phyloP scores from a whole-genome alignment of 148 eudicot species.

The Dysphania ambrosioides region DNA sequence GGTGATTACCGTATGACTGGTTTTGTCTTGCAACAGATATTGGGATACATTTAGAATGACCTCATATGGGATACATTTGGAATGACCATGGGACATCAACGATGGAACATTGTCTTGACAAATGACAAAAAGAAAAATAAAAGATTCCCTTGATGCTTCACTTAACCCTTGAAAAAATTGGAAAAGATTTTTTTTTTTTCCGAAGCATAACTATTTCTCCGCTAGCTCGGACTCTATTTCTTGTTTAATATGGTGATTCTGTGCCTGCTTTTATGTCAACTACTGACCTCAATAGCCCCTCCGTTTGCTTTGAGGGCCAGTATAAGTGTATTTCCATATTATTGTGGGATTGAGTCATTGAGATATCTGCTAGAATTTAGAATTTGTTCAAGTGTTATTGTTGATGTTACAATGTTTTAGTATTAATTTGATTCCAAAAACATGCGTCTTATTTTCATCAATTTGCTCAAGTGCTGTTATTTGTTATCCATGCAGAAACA shows the following conservation, averaged over 20 bases:
- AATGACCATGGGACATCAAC: neutral
- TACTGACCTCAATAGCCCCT: neutral
- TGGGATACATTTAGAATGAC: neutral
- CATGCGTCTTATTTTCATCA: neutral
- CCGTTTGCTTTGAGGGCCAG: neutral
- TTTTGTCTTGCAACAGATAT: too few species aligned
- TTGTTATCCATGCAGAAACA: constrained; percentile 54
- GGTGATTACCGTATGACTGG: neutral
- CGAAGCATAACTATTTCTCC: too few species aligned
- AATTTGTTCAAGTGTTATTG: neutral
- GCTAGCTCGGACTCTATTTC: too few species aligned
- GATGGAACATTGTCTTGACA: neutral
- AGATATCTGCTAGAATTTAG: neutral
- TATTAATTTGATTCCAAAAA: neutral
- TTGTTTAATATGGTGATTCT: neutral
- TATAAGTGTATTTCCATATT: neutral
- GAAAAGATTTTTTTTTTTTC: too few species aligned
- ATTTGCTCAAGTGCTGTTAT: neutral
- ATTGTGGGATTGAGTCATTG: neutral
- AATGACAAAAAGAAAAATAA: neutral
- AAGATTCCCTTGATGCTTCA: too few species aligned
- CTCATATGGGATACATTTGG: neutral
- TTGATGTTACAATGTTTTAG: neutral
- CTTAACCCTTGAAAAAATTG: too few species aligned
- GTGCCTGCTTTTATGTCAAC: neutral